Evolutionary conservation across 2,329 filamentous ascomycete genomes (phyloP).

Genomic region (Metarhizium album): DNA sequence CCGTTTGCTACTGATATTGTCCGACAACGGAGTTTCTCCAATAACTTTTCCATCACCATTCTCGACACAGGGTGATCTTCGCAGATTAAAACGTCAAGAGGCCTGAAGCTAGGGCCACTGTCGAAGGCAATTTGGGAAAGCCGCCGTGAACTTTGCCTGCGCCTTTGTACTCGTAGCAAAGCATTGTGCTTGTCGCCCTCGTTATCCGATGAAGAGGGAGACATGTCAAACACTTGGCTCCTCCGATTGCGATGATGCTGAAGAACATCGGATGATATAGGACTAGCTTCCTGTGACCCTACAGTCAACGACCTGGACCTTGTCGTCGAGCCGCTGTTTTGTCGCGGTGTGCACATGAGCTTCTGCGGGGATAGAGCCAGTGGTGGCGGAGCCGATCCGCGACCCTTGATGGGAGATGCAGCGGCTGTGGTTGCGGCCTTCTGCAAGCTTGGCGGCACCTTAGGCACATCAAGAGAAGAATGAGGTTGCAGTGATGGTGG

Average conservation of each 20-base stretch:
- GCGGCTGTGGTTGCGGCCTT: constrained; percentile 46
- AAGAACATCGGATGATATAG: constrained; percentile 56
- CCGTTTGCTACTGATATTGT: constrained; percentile 88
- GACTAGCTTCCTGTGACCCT: constrained; percentile 85
- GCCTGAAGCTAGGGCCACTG: constrained; percentile 77
- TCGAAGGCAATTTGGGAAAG: constrained; percentile 83
- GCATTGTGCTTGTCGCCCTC: constrained; percentile 89
- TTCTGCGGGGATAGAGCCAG: constrained; percentile 54
- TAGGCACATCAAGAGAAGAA: constrained; percentile 61
- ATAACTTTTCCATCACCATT: constrained; percentile 96
- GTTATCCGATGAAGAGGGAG: constrained; percentile 93
- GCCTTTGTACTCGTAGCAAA: constrained; percentile 80
- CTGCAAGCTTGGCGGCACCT: constrained; percentile 47
- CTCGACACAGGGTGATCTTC: constrained; percentile 96
- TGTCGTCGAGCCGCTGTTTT: constrained; percentile 49
- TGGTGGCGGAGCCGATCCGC: constrained; percentile 38
- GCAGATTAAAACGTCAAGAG: constrained; percentile 88
- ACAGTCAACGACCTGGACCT: constrained; percentile 84
- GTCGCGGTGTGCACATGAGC: constrained; percentile 46
- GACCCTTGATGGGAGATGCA: constrained; percentile 46
- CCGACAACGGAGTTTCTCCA: constrained; percentile 90
- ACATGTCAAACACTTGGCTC: constrained; percentile 93
- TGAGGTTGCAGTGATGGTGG: constrained; percentile 57
- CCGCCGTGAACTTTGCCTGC: constrained; percentile 89
- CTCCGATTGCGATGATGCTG: constrained; percentile 78